Evolutionary conservation across 2,329 filamentous ascomycete species (phyloP).

Genomic region (Chaetomiaceae sp.): DNA sequence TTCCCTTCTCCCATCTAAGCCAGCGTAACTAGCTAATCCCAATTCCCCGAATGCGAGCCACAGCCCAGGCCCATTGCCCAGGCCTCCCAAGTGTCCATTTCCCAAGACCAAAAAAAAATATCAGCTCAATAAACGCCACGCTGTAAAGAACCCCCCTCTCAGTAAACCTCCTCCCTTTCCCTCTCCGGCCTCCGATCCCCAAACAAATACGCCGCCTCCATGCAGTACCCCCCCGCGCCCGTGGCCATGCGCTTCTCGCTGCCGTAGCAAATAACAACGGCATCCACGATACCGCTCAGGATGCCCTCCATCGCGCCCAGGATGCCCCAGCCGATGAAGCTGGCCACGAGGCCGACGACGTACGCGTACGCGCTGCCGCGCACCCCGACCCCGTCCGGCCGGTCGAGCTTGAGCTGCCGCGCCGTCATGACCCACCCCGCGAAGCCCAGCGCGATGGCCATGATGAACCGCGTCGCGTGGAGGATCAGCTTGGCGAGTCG

Average conservation of each 20-base stretch:
- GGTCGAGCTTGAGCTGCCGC: conserved; percentile 62
- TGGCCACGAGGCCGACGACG: conserved; percentile 84
- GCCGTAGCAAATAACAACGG: conserved; percentile 87
- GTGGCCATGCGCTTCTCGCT: conserved; percentile 72
- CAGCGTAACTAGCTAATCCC: background rate
- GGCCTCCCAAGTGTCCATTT: conserved; percentile 1
- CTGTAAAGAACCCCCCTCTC: conserved; percentile 8
- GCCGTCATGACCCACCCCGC: conserved; percentile 96
- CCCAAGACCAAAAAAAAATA: conserved; percentile 1
- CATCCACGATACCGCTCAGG: conserved; percentile 80
- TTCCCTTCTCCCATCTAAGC: no score
- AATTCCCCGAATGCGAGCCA: background rate
- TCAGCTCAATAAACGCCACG: conserved; percentile 14
- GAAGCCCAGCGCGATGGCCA: conserved; percentile 84
- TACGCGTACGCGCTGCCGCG: conserved; percentile 91
- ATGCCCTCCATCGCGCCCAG: conserved; percentile 88
- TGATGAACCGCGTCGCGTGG: conserved; percentile 84
- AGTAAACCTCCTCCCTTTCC: conserved; percentile 19
- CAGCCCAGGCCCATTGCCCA: background rate
- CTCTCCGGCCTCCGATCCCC: conserved; percentile 38
- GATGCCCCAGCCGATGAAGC: conserved; percentile 91
- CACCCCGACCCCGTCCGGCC: conserved; percentile 47
- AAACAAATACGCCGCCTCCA: conserved; percentile 86
- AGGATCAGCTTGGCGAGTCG: conserved; percentile 86
- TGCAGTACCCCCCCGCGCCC: conserved; percentile 73